phyloP scores from a whole-genome alignment of 2,329 filamentous ascomycete species.

The Graphiopsis chlorocephala region DNA sequence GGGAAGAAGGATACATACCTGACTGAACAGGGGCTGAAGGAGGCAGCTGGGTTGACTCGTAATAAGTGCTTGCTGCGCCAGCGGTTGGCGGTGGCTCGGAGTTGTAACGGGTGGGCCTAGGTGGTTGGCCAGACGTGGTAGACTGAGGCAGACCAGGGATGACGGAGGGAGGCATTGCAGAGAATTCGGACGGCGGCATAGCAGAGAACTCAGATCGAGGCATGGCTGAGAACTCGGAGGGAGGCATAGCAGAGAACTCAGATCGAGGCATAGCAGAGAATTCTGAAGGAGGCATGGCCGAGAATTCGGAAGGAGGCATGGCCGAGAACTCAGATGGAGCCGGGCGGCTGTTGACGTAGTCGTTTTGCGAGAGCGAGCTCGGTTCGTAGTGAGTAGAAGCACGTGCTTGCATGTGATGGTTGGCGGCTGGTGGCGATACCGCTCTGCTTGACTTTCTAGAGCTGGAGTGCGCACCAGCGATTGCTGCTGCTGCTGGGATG shows the following conservation, averaged over 20 bases:
- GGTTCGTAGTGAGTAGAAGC: conserved; percentile 8
- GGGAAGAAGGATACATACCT: conserved; percentile 44
- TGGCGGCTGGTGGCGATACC: neutral
- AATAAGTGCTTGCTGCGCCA: conserved; percentile 19
- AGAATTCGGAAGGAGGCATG: neutral
- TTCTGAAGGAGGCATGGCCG: neutral
- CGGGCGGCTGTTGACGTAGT: conserved; percentile 16
- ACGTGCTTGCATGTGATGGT: conserved; percentile 6
- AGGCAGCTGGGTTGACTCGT: conserved; percentile 14
- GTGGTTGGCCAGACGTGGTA: neutral
- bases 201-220: neutral
- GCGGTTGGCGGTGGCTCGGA: conserved; percentile 15
- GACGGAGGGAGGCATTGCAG: neutral
- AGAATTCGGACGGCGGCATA: neutral
- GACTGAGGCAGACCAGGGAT: neutral
- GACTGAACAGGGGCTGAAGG: conserved; percentile 28
- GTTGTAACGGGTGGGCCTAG: conserved; percentile 17
- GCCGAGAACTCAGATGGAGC: conserved; percentile 9
- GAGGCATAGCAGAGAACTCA: neutral
- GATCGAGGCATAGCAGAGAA: neutral
- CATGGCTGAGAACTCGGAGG: neutral
- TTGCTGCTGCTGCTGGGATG: neutral
- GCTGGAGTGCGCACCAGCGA: neutral
- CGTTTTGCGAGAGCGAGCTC: conserved; percentile 18
- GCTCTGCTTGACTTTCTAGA: conserved; percentile 1